Conservation (phyloP, 345 rosid species). For the Corymbia maculata region DNA sequence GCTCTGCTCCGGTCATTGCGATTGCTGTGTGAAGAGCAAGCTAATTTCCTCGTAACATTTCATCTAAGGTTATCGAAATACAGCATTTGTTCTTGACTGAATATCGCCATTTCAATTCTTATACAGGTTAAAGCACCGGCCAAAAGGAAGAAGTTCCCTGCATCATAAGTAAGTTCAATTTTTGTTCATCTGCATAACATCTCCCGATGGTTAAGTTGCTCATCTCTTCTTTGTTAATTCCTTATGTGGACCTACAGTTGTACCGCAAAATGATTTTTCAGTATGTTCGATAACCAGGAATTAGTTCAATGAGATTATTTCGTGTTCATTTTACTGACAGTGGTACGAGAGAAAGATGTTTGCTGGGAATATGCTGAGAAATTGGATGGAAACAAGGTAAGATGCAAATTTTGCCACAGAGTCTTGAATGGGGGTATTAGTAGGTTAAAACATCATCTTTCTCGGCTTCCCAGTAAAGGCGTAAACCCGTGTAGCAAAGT, state of each 20-base stretch:
- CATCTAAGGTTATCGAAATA: background rate
- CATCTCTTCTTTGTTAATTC: background rate
- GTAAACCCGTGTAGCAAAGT: slow-evolving; percentile 89
- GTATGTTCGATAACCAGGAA: background rate
- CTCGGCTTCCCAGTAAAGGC: slow-evolving; percentile 85
- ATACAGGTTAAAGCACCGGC: background rate
- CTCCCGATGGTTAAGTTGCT: background rate
- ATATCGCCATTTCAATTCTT: background rate
- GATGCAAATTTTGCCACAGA: slow-evolving; percentile 66
- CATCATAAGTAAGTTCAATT: background rate
- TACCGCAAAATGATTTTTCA: background rate
- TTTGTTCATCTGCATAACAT: background rate
- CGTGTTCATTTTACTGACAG: slow-evolving; percentile 13
- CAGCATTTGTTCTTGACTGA: background rate
- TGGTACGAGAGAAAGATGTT: slow-evolving; percentile 86
- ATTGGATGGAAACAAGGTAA: slow-evolving; percentile 80
- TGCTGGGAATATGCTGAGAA: slow-evolving; percentile 96
- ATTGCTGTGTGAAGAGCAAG: background rate
- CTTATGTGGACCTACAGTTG: background rate
- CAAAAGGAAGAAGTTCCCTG: background rate
- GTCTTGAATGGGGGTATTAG: slow-evolving; percentile 84
- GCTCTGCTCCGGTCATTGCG: background rate
- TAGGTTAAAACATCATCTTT: slow-evolving; percentile 81
- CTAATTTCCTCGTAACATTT: background rate
- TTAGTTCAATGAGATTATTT: background rate